These are phyloP conservation scores for Gautieria morchelliformis DNA, from an alignment of 768 basidiomycete genomes.

Conservation along the genomic window DNA sequence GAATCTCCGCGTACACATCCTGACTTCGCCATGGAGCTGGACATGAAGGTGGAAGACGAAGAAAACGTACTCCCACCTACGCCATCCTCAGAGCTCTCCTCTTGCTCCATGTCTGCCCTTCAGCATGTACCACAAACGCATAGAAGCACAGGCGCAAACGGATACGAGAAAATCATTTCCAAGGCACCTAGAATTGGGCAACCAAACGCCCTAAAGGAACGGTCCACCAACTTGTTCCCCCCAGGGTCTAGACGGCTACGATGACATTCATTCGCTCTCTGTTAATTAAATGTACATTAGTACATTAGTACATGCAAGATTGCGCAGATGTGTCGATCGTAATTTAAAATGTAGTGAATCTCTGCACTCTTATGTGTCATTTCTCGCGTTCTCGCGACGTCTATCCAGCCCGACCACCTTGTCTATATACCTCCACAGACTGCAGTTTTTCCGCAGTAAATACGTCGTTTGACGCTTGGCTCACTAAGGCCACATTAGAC, in stretches of 20 bases:
- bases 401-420: slow-evolving; percentile 1
- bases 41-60: not conserved
- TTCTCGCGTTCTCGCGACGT: not conserved
- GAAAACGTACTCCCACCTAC: not conserved
- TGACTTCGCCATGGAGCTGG: not conserved
- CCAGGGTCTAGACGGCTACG: not conserved
- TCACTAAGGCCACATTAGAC: slow-evolving; percentile 36
- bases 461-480: slow-evolving; percentile 53
- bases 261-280: not conserved
- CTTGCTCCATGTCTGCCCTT: not conserved
- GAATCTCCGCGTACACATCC: not conserved
- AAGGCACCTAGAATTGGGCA: not conserved
- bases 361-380: too few species aligned
- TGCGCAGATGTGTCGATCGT: too few species aligned
- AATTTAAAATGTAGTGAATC: too few species aligned
- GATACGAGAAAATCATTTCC: not conserved
- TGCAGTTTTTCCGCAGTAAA: slow-evolving; percentile 63
- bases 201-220: slow-evolving; percentile 1
- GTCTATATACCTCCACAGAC: slow-evolving; percentile 27
- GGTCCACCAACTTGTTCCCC: slow-evolving; percentile 1
- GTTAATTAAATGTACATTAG: not conserved
- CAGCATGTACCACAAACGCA: not conserved
- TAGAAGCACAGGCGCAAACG: not conserved
- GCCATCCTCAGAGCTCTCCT: not conserved
- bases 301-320: too few species aligned